Base-by-base conservation (phyloP, 306 rosid species). In the Dicorynia guianensis region DNA sequence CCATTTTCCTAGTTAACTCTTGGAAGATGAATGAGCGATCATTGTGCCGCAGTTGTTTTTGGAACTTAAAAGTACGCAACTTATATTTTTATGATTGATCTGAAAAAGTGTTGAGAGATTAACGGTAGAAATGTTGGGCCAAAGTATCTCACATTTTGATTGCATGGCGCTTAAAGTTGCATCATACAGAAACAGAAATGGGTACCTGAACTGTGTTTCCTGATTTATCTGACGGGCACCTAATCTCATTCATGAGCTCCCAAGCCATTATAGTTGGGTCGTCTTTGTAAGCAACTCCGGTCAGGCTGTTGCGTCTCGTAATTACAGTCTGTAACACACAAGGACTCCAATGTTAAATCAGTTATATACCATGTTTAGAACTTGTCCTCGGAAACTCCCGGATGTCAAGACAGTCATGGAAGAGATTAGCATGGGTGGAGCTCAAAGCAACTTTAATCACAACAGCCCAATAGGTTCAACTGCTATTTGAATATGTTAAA, bases 261-360 rank as follows among this genome's bases (percentile, higher is more conserved):
- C 99, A 92, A 14, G 99, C 97, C 97, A 95, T 90, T 69, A 95
- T 90, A 9, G 98, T 84, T 48, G 97, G 88, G n/a, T 95, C 98
- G 48, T 92, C 98, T 66, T 87, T 95, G 86, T 95, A 95, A 63
- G 82, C 84, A 57, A 89, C 85, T 66, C 99, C 98, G 11, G 70
- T 92, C 14, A 95, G 2, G 59, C 82, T 90, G 78, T 92, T 95
- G 19, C 47, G 89, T 73, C 99, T 89, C 38, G 96, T 92, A 15
- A 95, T 87, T 14, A 92, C 83, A 30, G 73, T 76, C 97, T 95
- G 50, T 55, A 46, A 48, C 62, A 82, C 0, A 53, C 6, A 39
- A 30, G 64, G 20, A 0, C 44, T 50, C 15, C 8, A 42, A 39
- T 39, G 30, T 65, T 30, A 50, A 39, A 25, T 1, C 30, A 25